Base-by-base conservation (phyloP, 306 rosid species). In the Prinsepia uniflora region DNA sequence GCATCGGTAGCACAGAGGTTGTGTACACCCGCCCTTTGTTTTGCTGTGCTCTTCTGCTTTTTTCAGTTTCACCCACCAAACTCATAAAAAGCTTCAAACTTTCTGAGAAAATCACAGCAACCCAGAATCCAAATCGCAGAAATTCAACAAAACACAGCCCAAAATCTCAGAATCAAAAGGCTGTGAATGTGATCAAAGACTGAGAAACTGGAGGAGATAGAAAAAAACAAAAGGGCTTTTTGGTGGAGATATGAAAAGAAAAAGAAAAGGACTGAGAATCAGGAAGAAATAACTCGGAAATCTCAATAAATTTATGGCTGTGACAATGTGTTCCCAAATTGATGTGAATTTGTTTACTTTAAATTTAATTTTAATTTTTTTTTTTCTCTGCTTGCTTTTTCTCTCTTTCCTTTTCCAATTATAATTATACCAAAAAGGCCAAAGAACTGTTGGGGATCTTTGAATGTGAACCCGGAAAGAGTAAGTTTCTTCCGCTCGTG, bases 1-100 rank as follows among this genome's bases (percentile, higher is more conserved):
- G 95, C 98, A 92, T 92, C 90, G 86, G 89, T 76, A 77, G 81
- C 84, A 79, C 78, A 73, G 66, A 77, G 72, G 78, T 56, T 54
- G 69, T 40, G 47, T 59, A 44, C 60, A 71, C 12, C 76, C 36
- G 36, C 67, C 75, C 65, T 62, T 73, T 70, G 22, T 39, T 45
- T 68, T 61, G 46, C 65, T 61, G 39, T 61, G 46, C 65, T 61
- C 55, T 34, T 8, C 64, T 59, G 13, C 20, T 73, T 62, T 75
- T 66, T 69, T 68, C 77, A 59, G 68, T 75, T 76, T 70, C 80
- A 70, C 79, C 79, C 79, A 89, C 84, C 85, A 83, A 87, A 81
- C 80, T 82, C 86, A 70, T 71, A 72, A 76, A 76, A 72, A 34
- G 65, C 69, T 53, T 73, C 41, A 14, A 70, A 74, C 67, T 76